Evolutionary conservation across 305 asterid species (phyloP).

Genomic region (Petunia hybrid): DNA sequence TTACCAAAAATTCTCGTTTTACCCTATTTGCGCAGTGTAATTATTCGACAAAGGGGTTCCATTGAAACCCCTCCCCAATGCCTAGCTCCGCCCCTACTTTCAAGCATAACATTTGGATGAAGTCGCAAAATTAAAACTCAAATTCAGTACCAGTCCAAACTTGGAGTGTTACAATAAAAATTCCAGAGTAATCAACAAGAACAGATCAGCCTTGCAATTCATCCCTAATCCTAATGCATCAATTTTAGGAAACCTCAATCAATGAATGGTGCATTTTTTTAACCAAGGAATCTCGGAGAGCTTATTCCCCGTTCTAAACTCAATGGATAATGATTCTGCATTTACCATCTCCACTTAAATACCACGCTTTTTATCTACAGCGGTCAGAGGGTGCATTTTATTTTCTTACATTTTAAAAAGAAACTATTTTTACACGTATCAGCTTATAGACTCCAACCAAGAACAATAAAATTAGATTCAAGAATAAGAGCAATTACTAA

Average conservation of each 20-base stretch:
- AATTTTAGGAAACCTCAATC: conserved; percentile 3
- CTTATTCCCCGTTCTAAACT: no score
- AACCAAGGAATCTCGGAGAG: no score
- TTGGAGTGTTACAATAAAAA: background rate
- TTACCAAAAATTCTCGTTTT: no score
- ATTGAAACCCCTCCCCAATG: no score
- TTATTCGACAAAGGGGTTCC: no score
- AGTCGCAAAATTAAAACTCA: background rate
- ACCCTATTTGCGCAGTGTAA: no score
- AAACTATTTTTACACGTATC: background rate
- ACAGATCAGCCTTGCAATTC: background rate
- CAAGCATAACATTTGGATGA: background rate
- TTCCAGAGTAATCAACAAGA: background rate
- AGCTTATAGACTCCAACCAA: background rate
- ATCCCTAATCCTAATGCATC: background rate
- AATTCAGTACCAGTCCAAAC: background rate
- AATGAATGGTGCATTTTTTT: no score
- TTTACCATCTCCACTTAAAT: no score
- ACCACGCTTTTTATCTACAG: no score
- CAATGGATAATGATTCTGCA: no score
- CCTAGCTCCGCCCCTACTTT: background rate
- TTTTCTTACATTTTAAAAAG: background rate
- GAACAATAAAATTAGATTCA: background rate
- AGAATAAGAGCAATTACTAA: background rate
- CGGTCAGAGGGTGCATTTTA: no score